These are phyloP conservation scores for Mucor mucedo DNA, from an alignment of 371 early-diverging fungal genomes.

Conservation along the genomic window DNA sequence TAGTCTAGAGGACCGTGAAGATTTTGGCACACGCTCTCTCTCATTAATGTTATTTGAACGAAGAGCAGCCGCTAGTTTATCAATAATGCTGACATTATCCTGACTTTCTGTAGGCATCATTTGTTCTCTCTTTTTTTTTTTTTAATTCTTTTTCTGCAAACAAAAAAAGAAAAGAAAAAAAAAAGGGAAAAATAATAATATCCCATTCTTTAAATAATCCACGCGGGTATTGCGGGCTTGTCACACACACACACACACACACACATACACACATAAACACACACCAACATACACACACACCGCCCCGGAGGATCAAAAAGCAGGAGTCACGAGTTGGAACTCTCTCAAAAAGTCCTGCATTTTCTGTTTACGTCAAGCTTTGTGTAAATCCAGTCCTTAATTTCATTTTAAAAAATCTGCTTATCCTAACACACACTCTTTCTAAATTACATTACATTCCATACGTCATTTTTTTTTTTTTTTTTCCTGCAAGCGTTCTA, in stretches of 20 bases:
- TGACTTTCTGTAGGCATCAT: slow-evolving; percentile 2
- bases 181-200: not conserved
- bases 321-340: too few species aligned
- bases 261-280: not conserved
- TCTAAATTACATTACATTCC: too few species aligned
- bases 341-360: too few species aligned
- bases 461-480: too few species aligned
- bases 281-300: too few species aligned
- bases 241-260: not conserved
- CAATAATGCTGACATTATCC: slow-evolving; percentile 12
- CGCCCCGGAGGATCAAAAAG: too few species aligned
- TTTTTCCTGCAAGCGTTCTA: too few species aligned
- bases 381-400: too few species aligned
- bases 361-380: too few species aligned
- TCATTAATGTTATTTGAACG: slow-evolving; percentile 6
- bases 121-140: not conserved
- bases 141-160: not conserved
- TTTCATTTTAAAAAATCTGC: too few species aligned
- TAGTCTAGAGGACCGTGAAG: not conserved
- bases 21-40: not conserved
- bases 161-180: not conserved
- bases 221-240: too few species aligned
- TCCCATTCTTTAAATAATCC: not conserved
- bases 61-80: slow-evolving; percentile 21
- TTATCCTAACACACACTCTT: too few species aligned